Evolutionary conservation across 2,329 filamentous ascomycete genomes (phyloP).

Genomic region (Paecilomyces sp.): DNA sequence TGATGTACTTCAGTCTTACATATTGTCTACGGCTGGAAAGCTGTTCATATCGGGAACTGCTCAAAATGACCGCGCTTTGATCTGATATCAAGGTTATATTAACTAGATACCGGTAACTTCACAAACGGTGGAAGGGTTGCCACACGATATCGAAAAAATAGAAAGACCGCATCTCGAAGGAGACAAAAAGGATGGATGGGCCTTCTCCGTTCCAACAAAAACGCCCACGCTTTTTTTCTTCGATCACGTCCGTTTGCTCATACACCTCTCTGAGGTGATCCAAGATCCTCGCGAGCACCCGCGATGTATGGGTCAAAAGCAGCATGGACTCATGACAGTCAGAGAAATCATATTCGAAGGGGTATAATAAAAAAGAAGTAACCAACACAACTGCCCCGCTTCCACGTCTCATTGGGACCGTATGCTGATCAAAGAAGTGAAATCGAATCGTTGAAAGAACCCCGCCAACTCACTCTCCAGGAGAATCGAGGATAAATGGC

Average conservation of each 20-base stretch:
- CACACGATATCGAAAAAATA: neutral
- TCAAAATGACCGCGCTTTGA: neutral
- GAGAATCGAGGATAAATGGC: neutral
- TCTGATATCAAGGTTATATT: neutral
- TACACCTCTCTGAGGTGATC: neutral
- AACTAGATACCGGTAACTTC: neutral
- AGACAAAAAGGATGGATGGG: neutral
- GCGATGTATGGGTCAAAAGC: slow-evolving; percentile 12
- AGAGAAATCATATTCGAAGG: slow-evolving; percentile 15
- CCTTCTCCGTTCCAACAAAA: slow-evolving; percentile 1
- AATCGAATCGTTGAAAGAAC: slow-evolving; percentile 1
- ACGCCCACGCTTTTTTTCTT: slow-evolving; percentile 5
- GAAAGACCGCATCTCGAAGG: neutral
- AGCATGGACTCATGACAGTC: slow-evolving; percentile 26
- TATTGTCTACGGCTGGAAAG: neutral
- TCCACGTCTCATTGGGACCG: neutral
- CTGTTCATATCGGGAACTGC: neutral
- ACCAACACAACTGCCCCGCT: slow-evolving; percentile 11
- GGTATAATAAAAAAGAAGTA: slow-evolving; percentile 11
- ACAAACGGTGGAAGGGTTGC: neutral
- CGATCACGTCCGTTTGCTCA: slow-evolving; percentile 2
- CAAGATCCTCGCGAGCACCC: neutral
- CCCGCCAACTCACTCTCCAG: neutral
- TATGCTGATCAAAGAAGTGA: neutral
- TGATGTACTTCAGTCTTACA: neutral